These are phyloP conservation scores for Arthrobotrys entomopaga DNA, from an alignment of 2,329 filamentous ascomycete genomes.

Conservation along the genomic window DNA sequence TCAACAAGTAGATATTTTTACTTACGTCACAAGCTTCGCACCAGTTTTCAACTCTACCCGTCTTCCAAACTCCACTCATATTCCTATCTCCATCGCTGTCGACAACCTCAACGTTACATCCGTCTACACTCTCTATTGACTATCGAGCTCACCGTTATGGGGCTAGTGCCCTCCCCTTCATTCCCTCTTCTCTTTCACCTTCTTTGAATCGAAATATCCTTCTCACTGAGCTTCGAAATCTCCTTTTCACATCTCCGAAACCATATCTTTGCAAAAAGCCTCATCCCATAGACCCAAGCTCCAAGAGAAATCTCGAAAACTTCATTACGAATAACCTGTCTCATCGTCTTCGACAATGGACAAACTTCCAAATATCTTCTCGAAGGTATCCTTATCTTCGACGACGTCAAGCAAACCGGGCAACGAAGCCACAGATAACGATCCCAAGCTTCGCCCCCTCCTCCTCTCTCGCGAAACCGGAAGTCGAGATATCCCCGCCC, in stretches of 20 bases:
- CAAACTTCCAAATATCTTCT: conserved; percentile 13
- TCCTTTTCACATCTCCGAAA: not conserved
- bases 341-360: conserved; percentile 15
- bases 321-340: too few species aligned
- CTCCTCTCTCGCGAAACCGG: conserved; percentile 14
- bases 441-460: conserved; percentile 11
- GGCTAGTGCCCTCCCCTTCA: not conserved
- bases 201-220: not conserved
- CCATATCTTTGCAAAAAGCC: not conserved
- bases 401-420: conserved; percentile 2
- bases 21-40: too few species aligned
- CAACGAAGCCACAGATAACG: conserved; percentile 3
- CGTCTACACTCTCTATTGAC: too few species aligned
- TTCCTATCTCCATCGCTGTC: too few species aligned
- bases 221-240: not conserved
- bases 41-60: too few species aligned
- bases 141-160: too few species aligned
- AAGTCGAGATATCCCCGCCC: not conserved
- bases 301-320: too few species aligned
- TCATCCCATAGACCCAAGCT: too few species aligned
- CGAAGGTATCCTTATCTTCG: not conserved
- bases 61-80: too few species aligned
- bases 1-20: too few species aligned
- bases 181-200: not conserved
- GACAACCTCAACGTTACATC: too few species aligned